Percentiles rank a stretch among this genome's conserved stretches.
These are phyloP conservation scores for Mitragyna speciosa DNA, from an alignment of 257 asterid genomes.

Conservation along the genomic window DNA sequence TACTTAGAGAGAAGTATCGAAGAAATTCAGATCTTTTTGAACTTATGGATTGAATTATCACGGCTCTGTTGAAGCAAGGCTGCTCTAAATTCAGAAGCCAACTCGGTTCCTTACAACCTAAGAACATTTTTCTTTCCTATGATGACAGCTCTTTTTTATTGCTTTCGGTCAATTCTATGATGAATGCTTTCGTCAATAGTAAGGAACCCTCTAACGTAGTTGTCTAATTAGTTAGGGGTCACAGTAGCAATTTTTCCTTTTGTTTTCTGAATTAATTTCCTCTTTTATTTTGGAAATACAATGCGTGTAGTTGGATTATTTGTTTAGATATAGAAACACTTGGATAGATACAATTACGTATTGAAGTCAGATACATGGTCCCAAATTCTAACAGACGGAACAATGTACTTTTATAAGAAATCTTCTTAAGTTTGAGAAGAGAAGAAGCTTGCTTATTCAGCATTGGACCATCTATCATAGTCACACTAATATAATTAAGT, in stretches of 20 bases:
- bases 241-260: not conserved
- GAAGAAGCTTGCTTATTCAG: not conserved
- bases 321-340: not conserved
- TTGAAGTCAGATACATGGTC: not conserved
- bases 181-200: constrained; percentile 3
- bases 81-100: not conserved
- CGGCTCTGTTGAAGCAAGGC: not conserved
- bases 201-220: not conserved
- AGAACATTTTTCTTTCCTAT: not conserved
- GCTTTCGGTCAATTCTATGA: not conserved
- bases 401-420: not conserved
- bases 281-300: not conserved
- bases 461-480: not conserved
- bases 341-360: not conserved
- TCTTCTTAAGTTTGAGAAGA: not conserved
- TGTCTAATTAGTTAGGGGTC: not conserved
- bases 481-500: not conserved
- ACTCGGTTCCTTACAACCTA: not conserved
- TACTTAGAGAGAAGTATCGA: too few species aligned
- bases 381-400: not conserved
- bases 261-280: too few species aligned
- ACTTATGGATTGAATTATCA: too few species aligned
- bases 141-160: constrained; percentile 1
- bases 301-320: not conserved
- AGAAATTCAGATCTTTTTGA: too few species aligned